Conservation (phyloP, 495 filamentous ascomycete species). For the Bryoglossum gracile region DNA sequence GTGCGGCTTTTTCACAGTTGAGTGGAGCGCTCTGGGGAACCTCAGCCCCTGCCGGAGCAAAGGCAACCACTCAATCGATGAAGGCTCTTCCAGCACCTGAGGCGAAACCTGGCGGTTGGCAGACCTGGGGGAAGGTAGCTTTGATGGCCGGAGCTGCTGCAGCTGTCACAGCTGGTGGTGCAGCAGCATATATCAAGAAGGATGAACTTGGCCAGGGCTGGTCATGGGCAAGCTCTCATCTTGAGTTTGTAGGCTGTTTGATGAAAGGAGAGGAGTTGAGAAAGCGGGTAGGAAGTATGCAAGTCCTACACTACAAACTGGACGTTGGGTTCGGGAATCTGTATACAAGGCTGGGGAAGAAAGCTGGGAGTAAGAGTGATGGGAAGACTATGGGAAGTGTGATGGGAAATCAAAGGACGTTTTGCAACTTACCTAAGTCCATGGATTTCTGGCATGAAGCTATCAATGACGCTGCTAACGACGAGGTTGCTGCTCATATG, state of each 20-base stretch:
- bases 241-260: constrained; percentile 92
- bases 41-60: constrained; percentile 16
- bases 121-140: constrained; percentile 74
- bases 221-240: constrained; percentile 76
- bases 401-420: constrained; percentile 62
- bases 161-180: constrained; percentile 78
- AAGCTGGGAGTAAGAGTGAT: constrained; percentile 34
- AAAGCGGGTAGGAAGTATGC: constrained; percentile 52
- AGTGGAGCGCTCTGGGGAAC: constrained; percentile 27
- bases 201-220: constrained; percentile 60
- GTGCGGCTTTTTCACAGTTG: constrained; percentile 61
- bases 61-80: constrained; percentile 18
- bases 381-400: constrained; percentile 41
- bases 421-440: constrained; percentile 68
- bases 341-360: constrained; percentile 74
- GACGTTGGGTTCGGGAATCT: constrained; percentile 69
- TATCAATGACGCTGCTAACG: constrained; percentile 67
- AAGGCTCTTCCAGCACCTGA: constrained; percentile 39
- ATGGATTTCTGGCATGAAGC: constrained; percentile 52
- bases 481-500: constrained; percentile 80
- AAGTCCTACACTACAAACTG: constrained; percentile 45
- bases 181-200: constrained; percentile 76
- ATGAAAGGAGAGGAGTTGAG: constrained; percentile 69
- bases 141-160: constrained; percentile 75
- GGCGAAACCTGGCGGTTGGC: constrained; percentile 27